These are phyloP conservation scores for Fusarium drepaniforme DNA, from an alignment of 2,329 filamentous ascomycete species.

Conservation along the genomic window DNA sequence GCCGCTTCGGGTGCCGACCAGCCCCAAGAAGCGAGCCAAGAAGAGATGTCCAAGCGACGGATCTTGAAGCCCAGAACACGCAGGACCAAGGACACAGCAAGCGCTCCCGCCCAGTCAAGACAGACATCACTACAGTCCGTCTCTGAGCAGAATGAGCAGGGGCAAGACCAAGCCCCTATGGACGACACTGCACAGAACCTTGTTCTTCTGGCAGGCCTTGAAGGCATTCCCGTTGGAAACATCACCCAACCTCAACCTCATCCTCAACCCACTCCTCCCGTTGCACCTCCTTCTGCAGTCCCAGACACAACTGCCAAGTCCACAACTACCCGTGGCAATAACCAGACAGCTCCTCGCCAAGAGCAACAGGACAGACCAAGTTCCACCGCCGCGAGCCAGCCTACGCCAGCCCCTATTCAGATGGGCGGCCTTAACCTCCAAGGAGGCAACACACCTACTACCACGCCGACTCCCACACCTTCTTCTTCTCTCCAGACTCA, in stretches of 20 bases:
- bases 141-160: background rate
- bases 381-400: background rate
- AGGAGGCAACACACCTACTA: too few species aligned
- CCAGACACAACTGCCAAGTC: background rate
- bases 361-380: background rate
- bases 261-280: background rate
- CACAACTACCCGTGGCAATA: background rate
- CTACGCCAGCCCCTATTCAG: background rate
- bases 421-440: too few species aligned
- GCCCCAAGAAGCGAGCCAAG: constrained; percentile 8
- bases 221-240: background rate
- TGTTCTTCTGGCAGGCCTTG: background rate
- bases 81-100: background rate
- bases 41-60: constrained; percentile 8
- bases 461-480: too few species aligned
- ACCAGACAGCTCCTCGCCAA: background rate
- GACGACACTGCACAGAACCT: background rate
- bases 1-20: background rate
- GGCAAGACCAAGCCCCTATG: background rate
- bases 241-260: background rate
- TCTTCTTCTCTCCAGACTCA: background rate
- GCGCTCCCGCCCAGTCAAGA: background rate
- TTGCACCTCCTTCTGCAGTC: background rate
- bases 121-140: background rate
- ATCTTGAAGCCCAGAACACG: constrained; percentile 14